A percentile compares a stretch with the other conserved stretches of the same genome.
Evolutionary conservation across 2,329 filamentous ascomycete species (phyloP).

Genomic region (Aspergillus sclerotialis): DNA sequence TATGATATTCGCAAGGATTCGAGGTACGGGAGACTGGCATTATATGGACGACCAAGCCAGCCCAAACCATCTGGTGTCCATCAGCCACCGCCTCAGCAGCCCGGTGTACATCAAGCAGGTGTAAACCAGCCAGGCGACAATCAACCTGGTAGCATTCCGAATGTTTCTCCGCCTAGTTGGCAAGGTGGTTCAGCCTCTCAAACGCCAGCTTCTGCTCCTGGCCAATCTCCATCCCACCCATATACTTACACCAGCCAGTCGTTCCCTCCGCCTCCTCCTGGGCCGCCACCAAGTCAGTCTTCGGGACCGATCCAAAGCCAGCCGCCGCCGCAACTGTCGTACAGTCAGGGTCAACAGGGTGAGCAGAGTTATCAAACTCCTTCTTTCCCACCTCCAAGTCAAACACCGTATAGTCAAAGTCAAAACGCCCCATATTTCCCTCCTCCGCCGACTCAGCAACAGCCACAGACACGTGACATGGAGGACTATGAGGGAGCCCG

Average conservation of each 20-base stretch:
- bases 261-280: conserved; percentile 34
- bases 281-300: conserved; percentile 21
- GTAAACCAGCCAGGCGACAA: too few relatives aligned
- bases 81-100: conserved; percentile 15
- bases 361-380: too few relatives aligned
- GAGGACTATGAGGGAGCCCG: conserved; percentile 27
- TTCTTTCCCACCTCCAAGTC: too few relatives aligned
- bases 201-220: too few relatives aligned
- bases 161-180: not conserved
- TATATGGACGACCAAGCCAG: conserved; percentile 27
- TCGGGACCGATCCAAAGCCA: conserved; percentile 7
- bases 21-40: conserved; percentile 39
- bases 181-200: not conserved
- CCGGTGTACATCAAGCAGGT: conserved; percentile 12
- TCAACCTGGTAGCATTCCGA: conserved; percentile 1
- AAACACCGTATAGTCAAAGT: conserved; percentile 19
- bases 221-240: conserved; percentile 10
- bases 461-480: conserved; percentile 26
- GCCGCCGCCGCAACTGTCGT: too few relatives aligned
- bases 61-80: conserved; percentile 14
- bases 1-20: conserved; percentile 55
- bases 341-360: too few relatives aligned
- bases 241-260: conserved; percentile 27
- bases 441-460: conserved; percentile 31
- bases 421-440: conserved; percentile 36